phyloP scores from a whole-genome alignment of 352 stramenopile genomes.

The Phytopythium vexans region DNA sequence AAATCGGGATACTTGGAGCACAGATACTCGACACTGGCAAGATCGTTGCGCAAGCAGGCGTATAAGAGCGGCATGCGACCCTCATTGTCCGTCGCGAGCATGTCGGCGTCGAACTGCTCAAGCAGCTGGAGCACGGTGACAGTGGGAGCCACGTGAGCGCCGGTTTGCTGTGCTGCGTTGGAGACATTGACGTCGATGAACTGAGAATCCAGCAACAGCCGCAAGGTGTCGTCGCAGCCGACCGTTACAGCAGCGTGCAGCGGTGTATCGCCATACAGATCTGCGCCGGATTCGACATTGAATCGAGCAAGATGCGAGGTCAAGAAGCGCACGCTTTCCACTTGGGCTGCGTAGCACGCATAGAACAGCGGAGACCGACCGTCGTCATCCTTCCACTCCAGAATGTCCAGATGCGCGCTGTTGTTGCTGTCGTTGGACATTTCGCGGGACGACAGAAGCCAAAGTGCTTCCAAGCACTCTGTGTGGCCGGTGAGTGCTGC shows the following conservation, averaged over 20 bases:
- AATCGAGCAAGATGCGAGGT: neutral
- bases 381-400: conserved; percentile 61
- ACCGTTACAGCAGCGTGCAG: conserved; percentile 55
- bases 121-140: conserved; percentile 30
- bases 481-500: conserved; percentile 54
- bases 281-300: conserved; percentile 9
- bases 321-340: conserved; percentile 42
- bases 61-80: conserved; percentile 63
- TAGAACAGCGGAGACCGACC: conserved; percentile 72
- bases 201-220: conserved; percentile 34
- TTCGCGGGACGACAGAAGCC: conserved; percentile 4
- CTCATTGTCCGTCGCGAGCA: conserved; percentile 48
- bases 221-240: conserved; percentile 22
- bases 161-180: conserved; percentile 34
- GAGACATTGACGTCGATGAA: conserved; percentile 36
- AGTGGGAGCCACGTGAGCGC: conserved; percentile 43
- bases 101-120: conserved; percentile 37
- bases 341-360: conserved; percentile 56
- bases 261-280: conserved; percentile 56
- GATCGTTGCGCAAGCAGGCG: conserved; percentile 49
- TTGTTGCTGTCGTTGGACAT: too few relatives aligned
- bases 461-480: conserved; percentile 41
- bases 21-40: conserved; percentile 48
- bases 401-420: neutral
- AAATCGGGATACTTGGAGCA: conserved; percentile 54